Evolutionary conservation across 306 rosid genomes (phyloP).

Genomic region (Malus sylvestris): DNA sequence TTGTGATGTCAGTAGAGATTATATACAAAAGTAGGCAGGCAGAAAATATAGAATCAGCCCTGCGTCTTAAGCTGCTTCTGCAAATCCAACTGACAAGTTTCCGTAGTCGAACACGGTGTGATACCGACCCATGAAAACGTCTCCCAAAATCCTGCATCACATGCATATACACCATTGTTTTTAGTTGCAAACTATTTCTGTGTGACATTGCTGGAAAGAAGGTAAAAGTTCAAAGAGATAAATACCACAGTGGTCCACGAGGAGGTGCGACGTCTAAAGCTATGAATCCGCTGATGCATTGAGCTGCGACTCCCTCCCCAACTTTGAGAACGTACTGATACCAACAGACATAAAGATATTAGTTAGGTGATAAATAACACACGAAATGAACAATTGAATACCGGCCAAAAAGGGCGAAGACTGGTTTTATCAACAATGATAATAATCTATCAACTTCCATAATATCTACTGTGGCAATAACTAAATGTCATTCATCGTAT

Average conservation of each 20-base stretch:
- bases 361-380: not conserved
- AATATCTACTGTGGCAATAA: not conserved
- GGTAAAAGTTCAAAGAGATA: not conserved
- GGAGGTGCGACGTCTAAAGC: constrained; percentile 60
- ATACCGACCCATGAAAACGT: constrained; percentile 52
- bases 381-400: not conserved
- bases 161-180: not conserved
- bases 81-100: constrained; percentile 41
- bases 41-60: not conserved
- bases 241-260: constrained; percentile 59
- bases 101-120: constrained; percentile 52
- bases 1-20: not conserved
- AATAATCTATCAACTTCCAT: not conserved
- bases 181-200: not conserved
- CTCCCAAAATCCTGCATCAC: constrained; percentile 55
- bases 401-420: not conserved
- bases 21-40: not conserved
- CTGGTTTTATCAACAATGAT: not conserved
- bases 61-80: constrained; percentile 35
- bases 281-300: constrained; percentile 52
- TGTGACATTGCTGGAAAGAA: not conserved
- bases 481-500: not conserved
- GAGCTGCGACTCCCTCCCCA: constrained; percentile 42
- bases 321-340: constrained; percentile 49
- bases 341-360: not conserved